A percentile compares a stretch with the other conserved stretches of the same genome.
phyloP scores from a whole-genome alignment of 805 yeast genomes.

The Blastobotrys peoriensis region DNA sequence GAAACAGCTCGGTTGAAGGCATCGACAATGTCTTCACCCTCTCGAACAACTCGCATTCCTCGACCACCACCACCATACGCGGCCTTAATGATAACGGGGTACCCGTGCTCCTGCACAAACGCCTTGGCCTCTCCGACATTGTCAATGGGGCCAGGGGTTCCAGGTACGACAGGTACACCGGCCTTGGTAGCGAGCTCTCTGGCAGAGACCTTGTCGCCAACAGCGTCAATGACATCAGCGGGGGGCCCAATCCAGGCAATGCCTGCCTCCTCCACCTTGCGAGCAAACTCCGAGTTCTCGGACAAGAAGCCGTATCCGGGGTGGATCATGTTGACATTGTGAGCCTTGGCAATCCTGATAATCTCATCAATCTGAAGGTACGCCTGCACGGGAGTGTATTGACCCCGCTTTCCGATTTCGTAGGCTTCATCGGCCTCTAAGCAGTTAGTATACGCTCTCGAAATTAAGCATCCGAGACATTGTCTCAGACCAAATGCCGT shows the following conservation, averaged over 20 bases:
- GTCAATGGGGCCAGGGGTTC: constrained; percentile 96
- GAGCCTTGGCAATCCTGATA: constrained; percentile 72
- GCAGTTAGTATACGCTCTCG: not conserved
- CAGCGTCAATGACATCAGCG: constrained; percentile 78
- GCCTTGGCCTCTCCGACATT: constrained; percentile 66
- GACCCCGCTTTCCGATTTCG: constrained; percentile 82
- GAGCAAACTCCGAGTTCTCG: constrained; percentile 90
- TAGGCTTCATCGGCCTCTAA: constrained; percentile 43
- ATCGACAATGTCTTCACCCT: constrained; percentile 87
- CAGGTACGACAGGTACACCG: constrained; percentile 91
- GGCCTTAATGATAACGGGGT: constrained; percentile 95
- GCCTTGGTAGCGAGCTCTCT: constrained; percentile 77
- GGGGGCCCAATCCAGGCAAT: constrained; percentile 97
- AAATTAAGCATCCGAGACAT: not conserved
- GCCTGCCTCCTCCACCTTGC: constrained; percentile 83
- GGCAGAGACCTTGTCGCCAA: constrained; percentile 96
- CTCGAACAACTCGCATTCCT: constrained; percentile 98
- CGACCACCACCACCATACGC: constrained; percentile 99
- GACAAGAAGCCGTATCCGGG: constrained; percentile 91
- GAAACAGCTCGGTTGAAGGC: constrained; percentile 91
- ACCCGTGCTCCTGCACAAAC: constrained; percentile 82
- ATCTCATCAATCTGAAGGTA: constrained; percentile 94
- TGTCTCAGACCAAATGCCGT: too few species aligned
- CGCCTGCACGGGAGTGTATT: constrained; percentile 92
- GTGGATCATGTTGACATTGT: constrained; percentile 78